Evolutionary conservation across 1,284 basidiomycete genomes (phyloP), one percentile per base, ranked within the genome.

Genomic region (Sporisorium exsertum): DNA sequence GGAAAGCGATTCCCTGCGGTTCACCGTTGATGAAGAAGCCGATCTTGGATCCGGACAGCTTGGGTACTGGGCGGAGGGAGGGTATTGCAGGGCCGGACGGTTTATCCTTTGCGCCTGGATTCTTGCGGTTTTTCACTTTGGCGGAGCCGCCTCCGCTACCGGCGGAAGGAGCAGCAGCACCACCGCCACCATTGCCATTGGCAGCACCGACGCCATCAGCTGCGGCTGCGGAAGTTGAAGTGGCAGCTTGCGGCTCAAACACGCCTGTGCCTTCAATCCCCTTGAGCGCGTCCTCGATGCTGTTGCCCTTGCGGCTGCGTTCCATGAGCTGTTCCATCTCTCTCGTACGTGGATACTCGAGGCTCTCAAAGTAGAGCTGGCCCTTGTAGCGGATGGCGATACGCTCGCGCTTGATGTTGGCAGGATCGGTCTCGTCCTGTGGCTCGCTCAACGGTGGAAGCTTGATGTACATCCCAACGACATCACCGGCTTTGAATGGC

Each of bases 321-420:
- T 88, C 87, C 71, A 88, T 87, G 24, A 89, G 81, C 43, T 84
- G 88, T 27, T 90, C 89, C 97, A 99, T 99, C 87, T 99, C 97
- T 85, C 95, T 96, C n/a, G 90, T 91, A 64, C 91, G 90, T 1
- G 91, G 87, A 85, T 97, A 98, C 86, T 99, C 96, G 76, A 94
- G 89, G 72, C 91, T 92, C 86, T 99, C 97, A 85, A 97, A 98
- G 85, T 97, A 96, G 72, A 94, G 91, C 86, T 96, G 94, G n/a
- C 93, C 93, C 86, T 95, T 95, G 87, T 94, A 94, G 64, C 94
- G 92, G 83, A 99, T 96, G 2, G 95, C 91, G 60, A 85, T 71
- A 3, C 81, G 76, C 24, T 84, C 84, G 24, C 82, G 60, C n/a
- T 66, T 68, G 58, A 85, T 80, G 54, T 82, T 75, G 13, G 63